A percentile compares a stretch with the other conserved stretches of the same genome.
These are phyloP conservation scores for Vanderwaltozyma yarrowii DNA, from an alignment of 805 yeast species.

Conservation along the genomic window DNA sequence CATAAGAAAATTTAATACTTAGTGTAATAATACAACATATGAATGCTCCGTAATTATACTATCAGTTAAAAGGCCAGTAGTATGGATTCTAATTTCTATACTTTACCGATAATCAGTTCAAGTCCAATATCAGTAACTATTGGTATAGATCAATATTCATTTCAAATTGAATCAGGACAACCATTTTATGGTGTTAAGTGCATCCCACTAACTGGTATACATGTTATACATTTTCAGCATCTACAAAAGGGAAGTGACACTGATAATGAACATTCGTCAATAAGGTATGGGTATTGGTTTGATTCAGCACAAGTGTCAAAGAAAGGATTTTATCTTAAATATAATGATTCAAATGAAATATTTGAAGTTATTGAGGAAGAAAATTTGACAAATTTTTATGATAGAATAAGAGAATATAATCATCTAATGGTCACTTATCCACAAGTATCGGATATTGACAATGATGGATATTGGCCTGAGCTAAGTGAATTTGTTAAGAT, in stretches of 20 bases:
- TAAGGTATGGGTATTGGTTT: conserved; percentile 28
- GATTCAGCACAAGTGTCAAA: not conserved
- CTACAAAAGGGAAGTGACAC: not conserved
- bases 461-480: conserved; percentile 10
- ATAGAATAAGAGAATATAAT: conserved; percentile 4
- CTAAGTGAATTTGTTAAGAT: conserved; percentile 9
- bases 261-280: conserved; percentile 4
- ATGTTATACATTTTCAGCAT: conserved; percentile 20
- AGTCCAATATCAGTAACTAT: conserved; percentile 10
- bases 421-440: conserved; percentile 17
- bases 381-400: not conserved
- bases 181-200: conserved; percentile 21
- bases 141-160: conserved; percentile 22
- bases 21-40: too few relatives aligned
- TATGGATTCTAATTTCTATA: not conserved
- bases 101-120: conserved; percentile 1
- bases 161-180: conserved; percentile 14
- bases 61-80: too few relatives aligned
- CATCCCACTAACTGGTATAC: conserved; percentile 15
- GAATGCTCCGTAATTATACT: too few relatives aligned
- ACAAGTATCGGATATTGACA: conserved; percentile 8
- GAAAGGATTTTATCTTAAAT: conserved; percentile 6
- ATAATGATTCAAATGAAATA: conserved; percentile 9
- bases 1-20: too few relatives aligned
- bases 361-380: conserved; percentile 8